Evolutionary conservation across 495 filamentous ascomycete species (phyloP).

Genomic region (Penicillium arizonense): DNA sequence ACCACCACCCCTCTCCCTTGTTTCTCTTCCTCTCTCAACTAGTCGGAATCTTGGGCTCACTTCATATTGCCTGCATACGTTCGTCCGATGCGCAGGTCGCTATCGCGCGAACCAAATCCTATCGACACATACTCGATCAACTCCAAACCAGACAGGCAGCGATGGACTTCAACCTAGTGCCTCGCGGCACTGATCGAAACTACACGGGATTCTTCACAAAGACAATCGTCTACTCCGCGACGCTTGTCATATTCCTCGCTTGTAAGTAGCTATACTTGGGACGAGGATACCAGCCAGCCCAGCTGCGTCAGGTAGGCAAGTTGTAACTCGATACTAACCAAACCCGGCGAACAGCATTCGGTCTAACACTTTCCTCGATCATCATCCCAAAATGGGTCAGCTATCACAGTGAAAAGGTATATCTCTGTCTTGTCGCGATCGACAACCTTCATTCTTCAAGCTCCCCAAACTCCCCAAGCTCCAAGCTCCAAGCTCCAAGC

Average conservation of each 20-base stretch:
- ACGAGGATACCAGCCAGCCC: neutral
- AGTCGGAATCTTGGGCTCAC: neutral
- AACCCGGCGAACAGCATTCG: conserved; percentile 57
- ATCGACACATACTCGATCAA: neutral
- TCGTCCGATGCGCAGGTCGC: conserved; percentile 8
- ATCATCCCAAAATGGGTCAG: conserved; percentile 77
- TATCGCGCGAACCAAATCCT: no score
- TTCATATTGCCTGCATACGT: no score
- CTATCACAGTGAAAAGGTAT: conserved; percentile 62
- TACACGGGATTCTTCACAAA: conserved; percentile 50
- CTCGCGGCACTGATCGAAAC: conserved; percentile 42
- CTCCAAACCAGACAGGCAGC: neutral
- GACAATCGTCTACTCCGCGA: conserved; percentile 56
- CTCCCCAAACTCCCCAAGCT: no score
- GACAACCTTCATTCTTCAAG: no score
- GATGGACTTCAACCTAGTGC: conserved; percentile 46
- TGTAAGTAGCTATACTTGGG: conserved; percentile 42
- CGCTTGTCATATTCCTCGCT: conserved; percentile 57
- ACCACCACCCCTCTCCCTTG: no score
- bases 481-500: no score
- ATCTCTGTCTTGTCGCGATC: no score
- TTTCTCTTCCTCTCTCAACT: neutral
- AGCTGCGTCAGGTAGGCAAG: neutral
- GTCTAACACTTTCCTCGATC: conserved; percentile 73
- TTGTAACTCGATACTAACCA: neutral